phyloP scores from a whole-genome alignment of 2,329 filamentous ascomycete genomes.

The Xylariaceae sp. region DNA sequence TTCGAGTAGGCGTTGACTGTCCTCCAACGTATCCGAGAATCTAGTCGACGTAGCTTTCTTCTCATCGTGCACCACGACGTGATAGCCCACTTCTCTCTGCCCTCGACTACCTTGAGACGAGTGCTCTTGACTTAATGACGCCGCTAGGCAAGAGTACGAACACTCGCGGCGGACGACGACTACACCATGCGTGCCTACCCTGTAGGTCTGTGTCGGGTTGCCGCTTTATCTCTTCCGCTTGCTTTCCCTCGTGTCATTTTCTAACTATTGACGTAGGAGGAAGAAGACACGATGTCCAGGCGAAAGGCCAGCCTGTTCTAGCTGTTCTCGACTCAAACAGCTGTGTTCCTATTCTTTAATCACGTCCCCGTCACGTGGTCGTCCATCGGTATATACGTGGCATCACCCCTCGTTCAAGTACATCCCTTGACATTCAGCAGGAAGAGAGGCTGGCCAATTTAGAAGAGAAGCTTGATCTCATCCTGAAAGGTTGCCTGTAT shows the following conservation, averaged over 20 bases:
- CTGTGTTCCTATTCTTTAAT: conserved; percentile 17
- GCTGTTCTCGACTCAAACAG: conserved; percentile 19
- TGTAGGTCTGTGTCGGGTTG: conserved; percentile 16
- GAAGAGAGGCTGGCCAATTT: conserved; percentile 20
- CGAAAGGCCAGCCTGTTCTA: conserved; percentile 19
- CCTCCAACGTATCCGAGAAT: not conserved
- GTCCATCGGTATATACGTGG: conserved; percentile 20
- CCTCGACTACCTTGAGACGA: conserved; percentile 5
- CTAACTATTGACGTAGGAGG: conserved; percentile 13
- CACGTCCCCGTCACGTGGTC: conserved; percentile 13
- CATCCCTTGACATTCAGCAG: conserved; percentile 16
- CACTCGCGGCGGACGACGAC: conserved; percentile 20
- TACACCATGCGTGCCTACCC: conserved; percentile 21
- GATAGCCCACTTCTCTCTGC: conserved; percentile 2
- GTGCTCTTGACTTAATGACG: conserved; percentile 18
- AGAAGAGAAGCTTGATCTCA: conserved; percentile 20
- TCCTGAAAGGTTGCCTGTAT: conserved; percentile 18
- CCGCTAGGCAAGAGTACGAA: conserved; percentile 17
- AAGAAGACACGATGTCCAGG: conserved; percentile 22
- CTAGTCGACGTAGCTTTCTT: conserved; percentile 5
- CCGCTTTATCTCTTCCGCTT: not conserved
- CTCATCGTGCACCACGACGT: not conserved
- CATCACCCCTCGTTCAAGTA: conserved; percentile 10
- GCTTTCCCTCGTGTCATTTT: not conserved
- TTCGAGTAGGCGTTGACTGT: too few species aligned